phyloP scores from a whole-genome alignment of 2,329 filamentous ascomycete species.

The Aspergillus sp. region DNA sequence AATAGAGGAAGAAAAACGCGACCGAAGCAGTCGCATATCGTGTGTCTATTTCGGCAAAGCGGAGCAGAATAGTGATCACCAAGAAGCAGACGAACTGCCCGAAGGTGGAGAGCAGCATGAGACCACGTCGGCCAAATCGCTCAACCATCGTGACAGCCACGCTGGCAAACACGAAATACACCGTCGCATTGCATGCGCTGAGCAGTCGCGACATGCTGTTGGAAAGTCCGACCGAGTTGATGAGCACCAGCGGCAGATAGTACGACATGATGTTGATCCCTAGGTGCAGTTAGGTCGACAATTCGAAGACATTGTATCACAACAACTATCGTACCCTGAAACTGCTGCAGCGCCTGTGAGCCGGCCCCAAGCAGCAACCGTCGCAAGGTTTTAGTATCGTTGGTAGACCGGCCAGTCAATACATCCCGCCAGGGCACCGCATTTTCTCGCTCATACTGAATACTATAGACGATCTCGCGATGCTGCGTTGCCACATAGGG shows the following conservation, averaged over 20 bases:
- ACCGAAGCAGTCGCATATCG: conserved; percentile 39
- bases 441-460: conserved; percentile 53
- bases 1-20: conserved; percentile 56
- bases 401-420: conserved; percentile 47
- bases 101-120: conserved; percentile 57
- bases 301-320: not conserved
- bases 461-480: conserved; percentile 51
- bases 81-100: conserved; percentile 55
- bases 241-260: conserved; percentile 62
- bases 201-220: conserved; percentile 57
- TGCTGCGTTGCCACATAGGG: conserved; percentile 48
- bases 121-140: conserved; percentile 55
- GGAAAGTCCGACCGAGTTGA: conserved; percentile 56
- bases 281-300: not conserved
- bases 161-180: conserved; percentile 52
- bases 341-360: conserved; percentile 55
- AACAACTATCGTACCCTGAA: conserved; percentile 38
- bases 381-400: conserved; percentile 51
- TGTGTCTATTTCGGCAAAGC: conserved; percentile 35
- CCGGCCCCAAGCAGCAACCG: conserved; percentile 57
- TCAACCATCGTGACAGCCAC: conserved; percentile 53
- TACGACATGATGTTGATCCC: conserved; percentile 46
- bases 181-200: conserved; percentile 56
- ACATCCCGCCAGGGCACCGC: conserved; percentile 54
- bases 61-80: conserved; percentile 53